A percentile compares a stretch with the other conserved stretches of the same genome.
These are phyloP conservation scores for Thalassiosira livingstoniorum DNA, from an alignment of 352 stramenopile genomes.

Conservation along the genomic window DNA sequence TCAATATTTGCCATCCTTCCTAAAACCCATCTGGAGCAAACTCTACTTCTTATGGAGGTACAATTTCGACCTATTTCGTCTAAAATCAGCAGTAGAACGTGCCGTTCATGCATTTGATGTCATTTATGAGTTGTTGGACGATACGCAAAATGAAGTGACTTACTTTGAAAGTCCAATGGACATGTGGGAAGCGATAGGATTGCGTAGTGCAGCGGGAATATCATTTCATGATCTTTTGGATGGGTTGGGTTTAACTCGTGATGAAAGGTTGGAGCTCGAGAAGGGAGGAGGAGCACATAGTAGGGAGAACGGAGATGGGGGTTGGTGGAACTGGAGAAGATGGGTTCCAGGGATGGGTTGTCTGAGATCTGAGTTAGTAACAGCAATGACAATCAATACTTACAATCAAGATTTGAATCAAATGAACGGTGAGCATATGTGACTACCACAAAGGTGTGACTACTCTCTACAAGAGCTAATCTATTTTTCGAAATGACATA, in stretches of 20 bases:
- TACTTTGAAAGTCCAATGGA: conserved; percentile 69
- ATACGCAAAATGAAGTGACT: conserved; percentile 50
- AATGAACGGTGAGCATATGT: conserved; percentile 68
- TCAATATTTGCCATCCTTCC: conserved; percentile 18
- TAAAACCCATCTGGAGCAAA: conserved; percentile 27
- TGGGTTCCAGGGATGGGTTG: conserved; percentile 52
- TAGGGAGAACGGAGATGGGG: background rate
- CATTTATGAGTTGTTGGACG: conserved; percentile 54
- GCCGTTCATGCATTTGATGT: conserved; percentile 58
- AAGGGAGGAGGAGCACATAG: background rate
- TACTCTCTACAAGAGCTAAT: background rate
- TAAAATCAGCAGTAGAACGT: conserved; percentile 45
- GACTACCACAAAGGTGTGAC: no score
- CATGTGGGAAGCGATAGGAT: conserved; percentile 60
- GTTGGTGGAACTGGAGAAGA: conserved; percentile 30
- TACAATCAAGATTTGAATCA: conserved; percentile 76
- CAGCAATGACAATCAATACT: conserved; percentile 69
- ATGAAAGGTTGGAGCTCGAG: conserved; percentile 28
- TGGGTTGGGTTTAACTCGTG: conserved; percentile 44
- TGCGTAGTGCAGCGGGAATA: conserved; percentile 34
- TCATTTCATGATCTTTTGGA: conserved; percentile 69
- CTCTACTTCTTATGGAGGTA: conserved; percentile 66
- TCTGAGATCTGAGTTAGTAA: conserved; percentile 68
- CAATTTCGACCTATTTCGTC: conserved; percentile 63
- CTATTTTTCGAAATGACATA: background rate